A percentile compares a stretch with the other conserved stretches of the same genome.
Evolutionary conservation across 2,329 filamentous ascomycete species (phyloP).

Genomic region (Gnomoniopsis smithogilvyi): DNA sequence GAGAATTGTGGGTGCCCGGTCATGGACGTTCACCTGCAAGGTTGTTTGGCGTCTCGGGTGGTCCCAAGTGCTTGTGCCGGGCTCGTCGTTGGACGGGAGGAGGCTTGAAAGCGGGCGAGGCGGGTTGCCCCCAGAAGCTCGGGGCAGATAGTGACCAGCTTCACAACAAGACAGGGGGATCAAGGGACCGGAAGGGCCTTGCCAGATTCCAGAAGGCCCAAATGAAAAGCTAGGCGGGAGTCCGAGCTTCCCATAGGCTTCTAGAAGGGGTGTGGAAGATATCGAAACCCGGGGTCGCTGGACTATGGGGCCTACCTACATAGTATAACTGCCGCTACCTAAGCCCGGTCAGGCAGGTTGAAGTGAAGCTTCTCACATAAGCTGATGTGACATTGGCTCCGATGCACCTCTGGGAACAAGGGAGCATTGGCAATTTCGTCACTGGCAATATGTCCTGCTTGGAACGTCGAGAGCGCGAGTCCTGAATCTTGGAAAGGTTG

Average conservation of each 20-base stretch:
- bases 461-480: too few relatives aligned
- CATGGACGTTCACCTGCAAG: not conserved
- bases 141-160: slow-evolving; percentile 7
- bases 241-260: slow-evolving; percentile 2
- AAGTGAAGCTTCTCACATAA: slow-evolving; percentile 8
- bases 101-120: not conserved
- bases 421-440: not conserved
- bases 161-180: not conserved
- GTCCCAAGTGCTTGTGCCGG: too few relatives aligned
- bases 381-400: slow-evolving; percentile 15
- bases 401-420: not conserved
- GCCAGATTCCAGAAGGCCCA: not conserved
- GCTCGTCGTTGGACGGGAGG: slow-evolving; percentile 9
- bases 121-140: slow-evolving; percentile 12
- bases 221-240: not conserved
- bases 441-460: not conserved
- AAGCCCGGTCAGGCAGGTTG: slow-evolving; percentile 16
- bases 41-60: too few relatives aligned
- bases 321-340: slow-evolving; percentile 12
- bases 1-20: slow-evolving; percentile 5
- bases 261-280: slow-evolving; percentile 14
- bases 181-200: not conserved
- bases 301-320: not conserved
- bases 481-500: too few relatives aligned
- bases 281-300: slow-evolving; percentile 4